Base-by-base conservation (phyloP, 129 eudicot genomes). In the Helianthus annuus region DNA sequence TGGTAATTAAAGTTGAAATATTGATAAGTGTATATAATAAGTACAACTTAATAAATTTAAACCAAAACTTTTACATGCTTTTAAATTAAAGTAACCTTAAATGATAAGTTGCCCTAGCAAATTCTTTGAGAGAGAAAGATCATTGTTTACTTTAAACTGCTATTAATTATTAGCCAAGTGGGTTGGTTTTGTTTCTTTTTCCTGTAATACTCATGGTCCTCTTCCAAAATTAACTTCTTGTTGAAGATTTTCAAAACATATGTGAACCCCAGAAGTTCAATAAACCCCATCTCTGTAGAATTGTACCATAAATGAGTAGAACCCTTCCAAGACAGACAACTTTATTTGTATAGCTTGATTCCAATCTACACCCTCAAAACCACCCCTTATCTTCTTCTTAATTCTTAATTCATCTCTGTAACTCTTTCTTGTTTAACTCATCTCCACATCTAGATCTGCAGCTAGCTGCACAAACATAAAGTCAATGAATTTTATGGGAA, bases 401-500 rank as follows among this genome's bases (percentile, higher is more conserved):
- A 24, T 48, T 36, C 17, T 10, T 16, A 36, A 59, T 60, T 11
- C 34, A 40, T 64, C 34, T 62, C 15, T 32, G 7, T 45, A 19
- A 19, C 49, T 48, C 44, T 38, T 64, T 12, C 5, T 29, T 16
- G 17, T 27, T 69, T 29, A 12, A 10, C 42, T 15, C 8, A 52
- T 29, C 3, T 56, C 51, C 38, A 34, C 22, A 24, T n/a, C 55
- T 17, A 62, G 15, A 66, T 24, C 16, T 13, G 53, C 42, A 64
- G 55, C 0, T 66, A 56, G 48, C 51, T 66, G 1, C 57, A 68
- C 14, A 58, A 7, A 36, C 12, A 62, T 9, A 24, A 62, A 70
- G 5, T 51, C 27, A 59, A 85, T 85, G 90, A 83, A 83, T 68
- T 75, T 86, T 66, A 19, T 27, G 9, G 56, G 29, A 77, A 77